Evolutionary conservation across 208 protist species (phyloP).

Genomic region (Trypanosoma mega): DNA sequence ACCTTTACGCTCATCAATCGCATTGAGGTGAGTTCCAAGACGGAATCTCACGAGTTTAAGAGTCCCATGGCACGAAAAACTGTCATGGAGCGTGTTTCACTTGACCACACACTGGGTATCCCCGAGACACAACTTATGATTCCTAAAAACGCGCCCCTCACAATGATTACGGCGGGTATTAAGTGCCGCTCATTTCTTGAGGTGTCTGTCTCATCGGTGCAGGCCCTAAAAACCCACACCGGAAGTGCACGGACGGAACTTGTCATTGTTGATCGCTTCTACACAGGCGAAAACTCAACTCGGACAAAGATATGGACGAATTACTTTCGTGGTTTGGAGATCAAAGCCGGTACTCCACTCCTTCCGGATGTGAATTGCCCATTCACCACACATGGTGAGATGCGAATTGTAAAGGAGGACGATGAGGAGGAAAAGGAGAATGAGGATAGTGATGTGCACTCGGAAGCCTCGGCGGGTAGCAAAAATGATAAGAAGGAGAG

Average conservation of each 20-base stretch:
- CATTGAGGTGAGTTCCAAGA: slow-evolving; percentile 34
- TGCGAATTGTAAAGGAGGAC: slow-evolving; percentile 22
- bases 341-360: neutral
- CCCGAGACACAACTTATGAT: slow-evolving; percentile 35
- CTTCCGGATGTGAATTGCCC: slow-evolving; percentile 10
- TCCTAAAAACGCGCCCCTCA: slow-evolving; percentile 44
- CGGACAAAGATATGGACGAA: slow-evolving; percentile 56
- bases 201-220: slow-evolving; percentile 24
- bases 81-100: slow-evolving; percentile 34
- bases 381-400: slow-evolving; percentile 21
- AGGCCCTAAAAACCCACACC: slow-evolving; percentile 29
- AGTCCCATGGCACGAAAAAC: slow-evolving; percentile 26
- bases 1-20: slow-evolving; percentile 51
- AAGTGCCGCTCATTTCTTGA: slow-evolving; percentile 50
- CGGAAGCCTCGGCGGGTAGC: neutral
- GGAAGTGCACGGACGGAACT: slow-evolving; percentile 58
- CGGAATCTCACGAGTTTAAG: slow-evolving; percentile 34
- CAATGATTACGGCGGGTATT: slow-evolving; percentile 50
- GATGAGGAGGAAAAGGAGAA: slow-evolving; percentile 32
- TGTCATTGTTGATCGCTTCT: slow-evolving; percentile 50
- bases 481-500: neutral
- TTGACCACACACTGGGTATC: slow-evolving; percentile 14
- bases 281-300: slow-evolving; percentile 31
- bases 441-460: neutral
- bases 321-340: slow-evolving; percentile 33